Base-by-base conservation (phyloP, 1,284 basidiomycete species). In the Sanghuangporus weigelae region DNA sequence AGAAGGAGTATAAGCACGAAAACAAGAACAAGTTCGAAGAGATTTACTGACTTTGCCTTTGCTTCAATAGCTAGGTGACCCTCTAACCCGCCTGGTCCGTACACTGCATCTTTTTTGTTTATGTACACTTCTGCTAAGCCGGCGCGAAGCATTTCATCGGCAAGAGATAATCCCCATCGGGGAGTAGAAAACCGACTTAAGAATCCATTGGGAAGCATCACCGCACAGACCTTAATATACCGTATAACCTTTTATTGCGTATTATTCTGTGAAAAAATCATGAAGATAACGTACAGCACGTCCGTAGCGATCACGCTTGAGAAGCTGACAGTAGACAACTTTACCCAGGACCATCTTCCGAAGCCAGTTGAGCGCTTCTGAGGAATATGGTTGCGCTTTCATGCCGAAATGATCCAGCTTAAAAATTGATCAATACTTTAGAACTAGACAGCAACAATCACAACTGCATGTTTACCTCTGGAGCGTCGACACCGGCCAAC, bases 401-500 rank as follows among this genome's bases (percentile, higher is more conserved):
- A 86, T 84, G 21, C 93, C 93, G 68, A 93, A 96, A 73, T 96
- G 91, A 0, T 85, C 79, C 11, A 78, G 82, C 89, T 93, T 63
- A 23, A 31, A 5, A 40, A 4, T 48, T 19, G 16, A 36, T 23
- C 38, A 26, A 54, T 31, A 21, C 16, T 36, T 36, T 16, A 5
- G 31, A 46, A n/a, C 16, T n/a, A 31, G 26, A 31, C 26, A 31
- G 26, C 26, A 31, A 31, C 14, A 8, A 19, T 12, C n/a, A 23
- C 46, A 38, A 68, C 19, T 50, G 19, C 56, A 40, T 12, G 14
- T 31, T 49, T 67, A 90, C 90, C 79, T 96, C 95, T 0, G 95
- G 95, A 1, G 95, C 95, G 72, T 97, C 95, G 10, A 94, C 85
- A 0, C 92, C 95, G 8, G 90, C 91, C 55, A 96, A 84, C 26